Evolutionary conservation across 257 asterid species (phyloP).

Genomic region (Solanum chaucha): DNA sequence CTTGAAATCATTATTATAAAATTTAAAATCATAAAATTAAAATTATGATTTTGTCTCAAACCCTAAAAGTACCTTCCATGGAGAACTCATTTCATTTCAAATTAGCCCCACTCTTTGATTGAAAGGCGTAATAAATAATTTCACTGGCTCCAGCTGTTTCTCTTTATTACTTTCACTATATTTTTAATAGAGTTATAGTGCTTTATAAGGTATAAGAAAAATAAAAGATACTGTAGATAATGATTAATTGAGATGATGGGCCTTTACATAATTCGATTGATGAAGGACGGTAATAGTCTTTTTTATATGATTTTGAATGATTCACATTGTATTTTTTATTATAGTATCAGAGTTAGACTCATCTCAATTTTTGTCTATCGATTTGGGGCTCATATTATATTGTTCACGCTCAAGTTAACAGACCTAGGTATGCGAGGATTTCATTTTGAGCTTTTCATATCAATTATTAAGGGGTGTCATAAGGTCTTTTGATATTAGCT

Average conservation of each 20-base stretch:
- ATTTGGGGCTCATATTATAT: not conserved
- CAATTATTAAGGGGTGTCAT: not conserved
- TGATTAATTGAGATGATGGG: not conserved
- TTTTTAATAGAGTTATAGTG: not conserved
- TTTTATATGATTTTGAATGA: not conserved
- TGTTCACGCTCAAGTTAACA: not conserved
- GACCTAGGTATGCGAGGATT: rapidly evolving
- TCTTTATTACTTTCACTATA: not conserved
- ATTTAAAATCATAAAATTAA: not conserved
- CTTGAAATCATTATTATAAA: not conserved
- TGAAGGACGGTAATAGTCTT: not conserved
- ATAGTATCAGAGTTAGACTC: not conserved
- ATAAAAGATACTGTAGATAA: not conserved
- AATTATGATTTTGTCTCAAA: not conserved
- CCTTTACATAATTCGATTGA: not conserved
- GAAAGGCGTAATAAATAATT: not conserved
- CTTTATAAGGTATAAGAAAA: not conserved
- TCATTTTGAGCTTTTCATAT: not conserved
- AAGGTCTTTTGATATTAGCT: not conserved
- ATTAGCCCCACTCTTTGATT: not conserved
- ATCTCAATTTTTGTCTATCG: not conserved
- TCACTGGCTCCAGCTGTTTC: conserved; percentile 10
- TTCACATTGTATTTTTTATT: not conserved
- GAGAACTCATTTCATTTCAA: not conserved
- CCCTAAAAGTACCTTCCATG: not conserved